These are phyloP conservation scores for Backusella morwellensis DNA, from an alignment of 192 early-diverging fungal genomes.

Conservation along the genomic window DNA sequence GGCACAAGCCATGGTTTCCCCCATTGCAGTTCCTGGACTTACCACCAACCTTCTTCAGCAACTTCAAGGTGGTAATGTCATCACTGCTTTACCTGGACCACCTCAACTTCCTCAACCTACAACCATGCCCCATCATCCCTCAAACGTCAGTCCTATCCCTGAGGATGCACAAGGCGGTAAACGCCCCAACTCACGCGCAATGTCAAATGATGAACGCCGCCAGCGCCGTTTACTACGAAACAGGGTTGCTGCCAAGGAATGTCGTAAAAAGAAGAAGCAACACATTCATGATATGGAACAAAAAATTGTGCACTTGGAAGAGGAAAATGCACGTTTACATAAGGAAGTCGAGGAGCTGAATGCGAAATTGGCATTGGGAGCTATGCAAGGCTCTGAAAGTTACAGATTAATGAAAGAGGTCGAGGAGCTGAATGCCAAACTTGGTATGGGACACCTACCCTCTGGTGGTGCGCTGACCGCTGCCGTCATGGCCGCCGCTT, in stretches of 20 bases:
- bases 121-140: neutral
- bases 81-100: constrained; percentile 33
- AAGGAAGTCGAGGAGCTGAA: constrained; percentile 72
- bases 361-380: constrained; percentile 60
- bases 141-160: neutral
- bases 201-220: constrained; percentile 71
- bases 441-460: constrained; percentile 45
- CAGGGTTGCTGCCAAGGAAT: constrained; percentile 80
- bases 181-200: constrained; percentile 28
- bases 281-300: constrained; percentile 72
- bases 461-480: constrained; percentile 19
- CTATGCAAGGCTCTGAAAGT: constrained; percentile 56
- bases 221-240: constrained; percentile 75
- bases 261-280: constrained; percentile 82
- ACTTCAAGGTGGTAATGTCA: constrained; percentile 30
- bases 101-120: constrained; percentile 13
- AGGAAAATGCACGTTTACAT: constrained; percentile 59
- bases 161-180: constrained; percentile 13
- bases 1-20: constrained; percentile 37
- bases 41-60: constrained; percentile 26
- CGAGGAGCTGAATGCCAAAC: constrained; percentile 67
- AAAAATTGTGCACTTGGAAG: constrained; percentile 56
- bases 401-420: constrained; percentile 61
- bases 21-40: constrained; percentile 27
- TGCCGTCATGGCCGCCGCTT: constrained; percentile 23